Percentiles rank a stretch among this genome's conserved stretches.
phyloP scores from a whole-genome alignment of 225 moss, liverwort and hornwort genomes.

The Polytrichum commune region DNA sequence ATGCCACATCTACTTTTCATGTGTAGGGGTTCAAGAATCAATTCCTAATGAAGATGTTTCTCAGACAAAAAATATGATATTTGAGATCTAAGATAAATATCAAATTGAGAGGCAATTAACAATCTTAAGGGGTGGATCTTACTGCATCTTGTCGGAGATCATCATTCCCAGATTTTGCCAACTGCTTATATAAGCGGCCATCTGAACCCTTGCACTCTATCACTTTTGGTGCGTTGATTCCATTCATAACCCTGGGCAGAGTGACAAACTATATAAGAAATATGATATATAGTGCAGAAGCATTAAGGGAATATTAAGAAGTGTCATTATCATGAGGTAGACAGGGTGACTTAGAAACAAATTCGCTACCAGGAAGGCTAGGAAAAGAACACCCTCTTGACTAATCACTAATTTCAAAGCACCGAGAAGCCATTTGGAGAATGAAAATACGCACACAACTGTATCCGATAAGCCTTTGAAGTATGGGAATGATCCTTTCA shows the following conservation, averaged over 20 bases:
- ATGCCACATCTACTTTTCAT: neutral
- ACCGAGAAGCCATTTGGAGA: neutral
- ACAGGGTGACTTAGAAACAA: no score
- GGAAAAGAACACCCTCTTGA: no score
- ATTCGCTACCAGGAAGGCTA: no score
- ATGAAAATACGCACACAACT: constrained; percentile 56
- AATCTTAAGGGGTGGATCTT: constrained; percentile 12
- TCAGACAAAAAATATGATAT: neutral
- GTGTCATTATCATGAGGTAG: no score
- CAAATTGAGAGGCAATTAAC: neutral
- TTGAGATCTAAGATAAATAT: neutral
- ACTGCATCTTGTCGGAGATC: constrained; percentile 98
- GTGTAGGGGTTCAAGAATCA: neutral
- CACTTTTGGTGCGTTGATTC: constrained; percentile 96
- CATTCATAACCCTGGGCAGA: constrained; percentile 76
- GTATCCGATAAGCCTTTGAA: constrained; percentile 85
- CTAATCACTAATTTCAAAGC: no score
- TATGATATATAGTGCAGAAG: no score
- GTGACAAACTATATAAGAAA: no score
- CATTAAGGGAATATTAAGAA: no score
- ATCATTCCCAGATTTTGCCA: constrained; percentile 97
- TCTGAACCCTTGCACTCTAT: constrained; percentile 96
- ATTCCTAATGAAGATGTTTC: no score
- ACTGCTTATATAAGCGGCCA: constrained; percentile 80
- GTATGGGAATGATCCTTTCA: constrained; percentile 60